Conservation (phyloP, 257 asterid species). For the Solanum appendiculatum region DNA sequence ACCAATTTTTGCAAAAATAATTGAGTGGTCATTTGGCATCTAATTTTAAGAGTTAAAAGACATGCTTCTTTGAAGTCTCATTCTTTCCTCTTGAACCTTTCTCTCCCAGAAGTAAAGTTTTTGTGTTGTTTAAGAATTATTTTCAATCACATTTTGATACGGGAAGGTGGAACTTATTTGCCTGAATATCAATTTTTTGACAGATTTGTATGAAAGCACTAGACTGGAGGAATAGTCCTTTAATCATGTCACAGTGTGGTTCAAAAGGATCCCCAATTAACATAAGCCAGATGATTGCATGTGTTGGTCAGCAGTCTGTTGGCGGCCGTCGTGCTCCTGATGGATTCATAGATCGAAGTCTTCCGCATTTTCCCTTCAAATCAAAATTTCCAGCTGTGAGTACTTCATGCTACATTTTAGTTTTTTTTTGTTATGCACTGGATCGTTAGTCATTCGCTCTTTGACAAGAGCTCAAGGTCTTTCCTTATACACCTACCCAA, state of each 20-base stretch:
- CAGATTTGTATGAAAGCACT: conserved; percentile 76
- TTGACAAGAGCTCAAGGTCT: not conserved
- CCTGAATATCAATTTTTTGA: not conserved
- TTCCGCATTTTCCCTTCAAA: conserved; percentile 79
- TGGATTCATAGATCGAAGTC: conserved; percentile 88
- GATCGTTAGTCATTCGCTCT: not conserved
- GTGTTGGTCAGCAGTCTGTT: conserved; percentile 95
- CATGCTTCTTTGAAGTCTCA: not conserved
- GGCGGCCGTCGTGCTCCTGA: conserved; percentile 97
- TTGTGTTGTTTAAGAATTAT: not conserved
- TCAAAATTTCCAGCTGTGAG: conserved; percentile 88
- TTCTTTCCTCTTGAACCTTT: not conserved
- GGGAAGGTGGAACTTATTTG: not conserved
- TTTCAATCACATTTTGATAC: not conserved
- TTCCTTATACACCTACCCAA: not conserved
- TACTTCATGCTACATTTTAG: not conserved
- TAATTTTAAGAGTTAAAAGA: not conserved
- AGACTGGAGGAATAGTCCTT: conserved; percentile 93
- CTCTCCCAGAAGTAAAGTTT: not conserved
- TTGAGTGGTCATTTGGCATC: not conserved
- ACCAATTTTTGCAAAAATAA: not conserved
- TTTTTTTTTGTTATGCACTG: not conserved
- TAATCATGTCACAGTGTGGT: conserved; percentile 97
- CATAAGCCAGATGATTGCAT: conserved; percentile 96
- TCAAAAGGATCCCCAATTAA: conserved; percentile 96